These are phyloP conservation scores for Neonothopanus nambi DNA, from an alignment of 1,284 basidiomycete species.

Conservation along the genomic window DNA sequence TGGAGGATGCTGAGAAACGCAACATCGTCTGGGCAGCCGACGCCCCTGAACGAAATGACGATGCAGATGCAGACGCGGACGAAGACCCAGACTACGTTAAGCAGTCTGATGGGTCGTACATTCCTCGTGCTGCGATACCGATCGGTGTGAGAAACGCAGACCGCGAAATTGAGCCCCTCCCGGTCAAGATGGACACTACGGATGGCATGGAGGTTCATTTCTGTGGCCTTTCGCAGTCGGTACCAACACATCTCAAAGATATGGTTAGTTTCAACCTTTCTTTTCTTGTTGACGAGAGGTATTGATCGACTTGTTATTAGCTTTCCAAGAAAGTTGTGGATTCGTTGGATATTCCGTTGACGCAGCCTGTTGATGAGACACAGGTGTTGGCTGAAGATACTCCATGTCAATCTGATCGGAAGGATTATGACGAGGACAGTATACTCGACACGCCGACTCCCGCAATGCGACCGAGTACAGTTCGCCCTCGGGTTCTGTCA, in stretches of 20 bases:
- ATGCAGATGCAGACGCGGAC: slow-evolving; percentile 51
- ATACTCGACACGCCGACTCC: slow-evolving; percentile 1
- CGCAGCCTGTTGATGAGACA: slow-evolving; percentile 25
- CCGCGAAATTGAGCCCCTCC: slow-evolving; percentile 42
- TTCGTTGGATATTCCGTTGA: slow-evolving; percentile 22
- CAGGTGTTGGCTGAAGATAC: slow-evolving; percentile 5
- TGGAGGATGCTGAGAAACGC: slow-evolving; percentile 43
- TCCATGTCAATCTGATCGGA: not conserved
- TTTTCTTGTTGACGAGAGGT: no score
- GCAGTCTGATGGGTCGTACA: slow-evolving; percentile 42
- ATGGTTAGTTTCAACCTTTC: not conserved
- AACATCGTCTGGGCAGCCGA: slow-evolving; percentile 55
- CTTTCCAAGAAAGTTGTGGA: slow-evolving; percentile 1
- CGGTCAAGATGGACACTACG: not conserved
- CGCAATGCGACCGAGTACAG: not conserved
- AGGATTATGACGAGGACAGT: not conserved
- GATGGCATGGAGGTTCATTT: slow-evolving; percentile 36
- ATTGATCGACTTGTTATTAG: not conserved
- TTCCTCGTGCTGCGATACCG: slow-evolving; percentile 35
- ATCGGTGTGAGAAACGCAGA: slow-evolving; percentile 49
- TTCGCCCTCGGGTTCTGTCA: not conserved
- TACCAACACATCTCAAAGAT: slow-evolving; percentile 54
- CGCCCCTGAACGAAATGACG: slow-evolving; percentile 32
- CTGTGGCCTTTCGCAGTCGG: slow-evolving; percentile 48
- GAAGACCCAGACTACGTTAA: slow-evolving; percentile 42